Evolutionary conservation across 2,329 filamentous ascomycete genomes (phyloP), one percentile per base, ranked within the genome.

Genomic region (Sarocladium oryzae): DNA sequence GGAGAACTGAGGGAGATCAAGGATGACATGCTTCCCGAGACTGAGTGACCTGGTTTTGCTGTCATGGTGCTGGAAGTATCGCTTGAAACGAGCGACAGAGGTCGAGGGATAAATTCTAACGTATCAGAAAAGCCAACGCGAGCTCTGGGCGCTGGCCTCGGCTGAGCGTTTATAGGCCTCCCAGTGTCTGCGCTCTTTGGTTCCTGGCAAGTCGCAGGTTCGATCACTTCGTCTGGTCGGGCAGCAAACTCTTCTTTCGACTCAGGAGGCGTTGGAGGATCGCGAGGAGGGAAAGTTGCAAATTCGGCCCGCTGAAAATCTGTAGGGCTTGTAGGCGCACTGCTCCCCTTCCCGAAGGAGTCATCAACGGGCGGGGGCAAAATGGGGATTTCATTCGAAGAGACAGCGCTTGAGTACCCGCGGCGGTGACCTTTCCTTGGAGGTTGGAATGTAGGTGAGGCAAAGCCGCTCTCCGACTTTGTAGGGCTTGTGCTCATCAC

Each of bases 71-170:
- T 90, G 41, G 89, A 85, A 0, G 88, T 89, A 63, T 93, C 89
- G 18, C 84, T 91, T 1, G 89, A 95, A 13, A 95, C 83, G 18
- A 91, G 74, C 2, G 91, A 96, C 16, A 95, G 69, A 1, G 91
- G 90, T 10, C 89, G 81, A 4, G 86, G 86, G 58, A 91, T 91
- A 56, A 87, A 90, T 65, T 95, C 88, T 24, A 95, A 75, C 10
- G 82, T 87, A 56, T 95, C 89, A 1, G 88, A 89, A 62, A 95
- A 95, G 1, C 86, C 88, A 41, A 95, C 89, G 11, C 86, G 77
- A 37, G 83, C 78, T 54, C 83, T 79, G 3, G 77, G 75, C 8
- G 54, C 53, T 2, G 67, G 54, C 50, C 67, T 66, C 62, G 64
- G 41, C 21, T 50, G 18, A 9, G 16, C 6, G 9, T 9, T 15